Evolutionary conservation across 495 filamentous ascomycete genomes (phyloP).

Genomic region (Daldinia decipiens): DNA sequence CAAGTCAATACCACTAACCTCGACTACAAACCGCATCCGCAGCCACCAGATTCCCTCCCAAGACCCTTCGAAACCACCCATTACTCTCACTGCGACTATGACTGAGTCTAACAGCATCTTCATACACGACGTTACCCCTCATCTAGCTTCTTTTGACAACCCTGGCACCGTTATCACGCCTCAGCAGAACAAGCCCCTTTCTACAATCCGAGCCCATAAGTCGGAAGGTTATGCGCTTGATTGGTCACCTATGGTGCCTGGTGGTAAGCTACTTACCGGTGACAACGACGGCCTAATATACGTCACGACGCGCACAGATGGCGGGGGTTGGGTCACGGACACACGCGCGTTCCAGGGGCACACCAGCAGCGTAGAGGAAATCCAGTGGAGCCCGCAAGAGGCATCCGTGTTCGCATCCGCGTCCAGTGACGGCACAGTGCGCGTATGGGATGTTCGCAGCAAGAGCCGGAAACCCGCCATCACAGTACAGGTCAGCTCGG

Average conservation of each 20-base stretch:
- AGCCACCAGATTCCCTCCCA: conserved; percentile 76
- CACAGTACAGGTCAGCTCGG: conserved; percentile 81
- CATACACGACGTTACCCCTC: conserved; percentile 91
- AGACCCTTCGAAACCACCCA: conserved; percentile 74
- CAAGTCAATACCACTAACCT: conserved; percentile 82
- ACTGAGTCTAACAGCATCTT: conserved; percentile 86
- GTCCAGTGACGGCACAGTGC: conserved; percentile 91
- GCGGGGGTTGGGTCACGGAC: conserved; percentile 87
- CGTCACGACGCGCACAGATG: conserved; percentile 82
- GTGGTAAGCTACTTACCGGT: conserved; percentile 88
- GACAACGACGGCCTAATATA: conserved; percentile 93
- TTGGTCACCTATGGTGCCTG: conserved; percentile 81
- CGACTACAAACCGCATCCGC: conserved; percentile 93
- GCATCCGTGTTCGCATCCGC: conserved; percentile 91
- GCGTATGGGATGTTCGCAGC: conserved; percentile 92
- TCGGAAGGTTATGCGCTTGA: conserved; percentile 93
- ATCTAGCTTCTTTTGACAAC: conserved; percentile 86
- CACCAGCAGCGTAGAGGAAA: conserved; percentile 85
- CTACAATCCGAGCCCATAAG: conserved; percentile 89
- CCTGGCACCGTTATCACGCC: conserved; percentile 83
- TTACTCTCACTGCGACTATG: conserved; percentile 89
- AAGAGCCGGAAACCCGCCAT: conserved; percentile 87
- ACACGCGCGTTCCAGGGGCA: conserved; percentile 83
- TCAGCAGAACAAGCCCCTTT: conserved; percentile 83
- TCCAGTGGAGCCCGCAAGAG: conserved; percentile 96